phyloP scores from a whole-genome alignment of 2,329 filamentous ascomycete species.

The Bipolaris zeicola region DNA sequence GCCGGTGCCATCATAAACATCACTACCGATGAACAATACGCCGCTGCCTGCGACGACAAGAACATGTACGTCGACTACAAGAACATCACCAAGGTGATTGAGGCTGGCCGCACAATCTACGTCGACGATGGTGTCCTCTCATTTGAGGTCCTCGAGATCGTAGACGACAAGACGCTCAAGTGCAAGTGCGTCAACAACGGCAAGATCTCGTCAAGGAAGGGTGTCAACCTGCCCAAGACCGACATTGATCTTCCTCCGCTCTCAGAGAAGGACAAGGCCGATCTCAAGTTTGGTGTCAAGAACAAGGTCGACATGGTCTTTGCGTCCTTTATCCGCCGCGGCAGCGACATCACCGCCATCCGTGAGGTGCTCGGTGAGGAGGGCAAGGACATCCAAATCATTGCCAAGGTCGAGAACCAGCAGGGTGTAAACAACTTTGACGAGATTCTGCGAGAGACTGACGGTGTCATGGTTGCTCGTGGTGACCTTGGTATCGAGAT shows the following conservation, averaged over 20 bases:
- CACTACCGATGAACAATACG: slow-evolving; percentile 94
- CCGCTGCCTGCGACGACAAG: slow-evolving; percentile 79
- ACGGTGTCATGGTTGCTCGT: slow-evolving; percentile 99
- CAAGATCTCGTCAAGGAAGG: slow-evolving; percentile 98
- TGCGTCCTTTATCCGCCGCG: slow-evolving; percentile 95
- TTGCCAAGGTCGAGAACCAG: slow-evolving; percentile 99
- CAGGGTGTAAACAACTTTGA: slow-evolving; percentile 99
- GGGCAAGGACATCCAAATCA: slow-evolving; percentile 97
- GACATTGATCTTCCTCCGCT: slow-evolving; percentile 97
- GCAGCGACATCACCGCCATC: slow-evolving; percentile 90
- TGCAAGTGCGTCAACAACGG: slow-evolving; percentile 94
- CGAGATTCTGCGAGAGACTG: slow-evolving; percentile 93
- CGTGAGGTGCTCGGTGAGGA: slow-evolving; percentile 88
- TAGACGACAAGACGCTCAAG: slow-evolving; percentile 86
- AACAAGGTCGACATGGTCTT: slow-evolving; percentile 99
- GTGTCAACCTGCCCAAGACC: slow-evolving; percentile 98
- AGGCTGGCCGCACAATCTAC: slow-evolving; percentile 90
- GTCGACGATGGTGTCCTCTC: slow-evolving; percentile 98
- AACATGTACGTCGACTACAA: slow-evolving; percentile 99
- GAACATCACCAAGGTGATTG: slow-evolving; percentile 99
- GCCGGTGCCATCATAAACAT: slow-evolving; percentile 89
- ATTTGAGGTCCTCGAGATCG: slow-evolving; percentile 87
- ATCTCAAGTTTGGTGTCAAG: slow-evolving; percentile 95
- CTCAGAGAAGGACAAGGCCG: slow-evolving; percentile 96
- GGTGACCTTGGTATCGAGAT: slow-evolving; percentile 99